Base-by-base conservation (phyloP, 495 filamentous ascomycete genomes). In the Penicillium lividum region DNA sequence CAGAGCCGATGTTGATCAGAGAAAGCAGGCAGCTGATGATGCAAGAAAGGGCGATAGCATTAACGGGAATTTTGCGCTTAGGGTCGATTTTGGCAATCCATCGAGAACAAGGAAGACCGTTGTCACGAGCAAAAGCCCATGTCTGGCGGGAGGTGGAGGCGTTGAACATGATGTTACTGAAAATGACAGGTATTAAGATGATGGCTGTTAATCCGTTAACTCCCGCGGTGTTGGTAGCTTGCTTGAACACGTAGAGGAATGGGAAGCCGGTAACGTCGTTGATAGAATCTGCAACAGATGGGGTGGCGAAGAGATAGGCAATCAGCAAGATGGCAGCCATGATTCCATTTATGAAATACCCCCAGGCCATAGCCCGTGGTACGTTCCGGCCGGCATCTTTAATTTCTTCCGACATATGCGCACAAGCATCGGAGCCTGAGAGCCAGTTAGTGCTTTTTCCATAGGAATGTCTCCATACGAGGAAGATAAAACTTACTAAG, bases 351-450 rank as follows among this genome's bases (percentile, higher is more conserved):
- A 71, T 58, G 52, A 67, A 54, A 29, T 68, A 69, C 50, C 72
- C 70, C 68, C 72, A 71, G 34, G 74, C 60, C 15, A 82, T 76
- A 7, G 72, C 70, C 5, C 61, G 61, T 0, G 79, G 77, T 5
- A 82, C 70, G 18, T 72, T 63, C 16, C 68, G 61, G 4, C 68
- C 60, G 0, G 79, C 76, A 53, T 78, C 70, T 27, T 69, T 69
- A 49, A 80, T 67, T 59, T 82, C 79, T 57, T 82, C 77, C 38
- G 75, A 73, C 71, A 75, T 75, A 47, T 75, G 73, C 5, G 72
- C 72, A 7, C 60, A 64, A 18, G 58, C 70, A 55, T 75, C 70
- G 6, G 72, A 75, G 42, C 71, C 71, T 73, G 11, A 33, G 9
- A 4, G 8, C n/a, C 3, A 13, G n/a, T 44, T 22, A 45, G 49